phyloP scores from a whole-genome alignment of 805 yeast species.

The Yamadazyma laniorum region DNA sequence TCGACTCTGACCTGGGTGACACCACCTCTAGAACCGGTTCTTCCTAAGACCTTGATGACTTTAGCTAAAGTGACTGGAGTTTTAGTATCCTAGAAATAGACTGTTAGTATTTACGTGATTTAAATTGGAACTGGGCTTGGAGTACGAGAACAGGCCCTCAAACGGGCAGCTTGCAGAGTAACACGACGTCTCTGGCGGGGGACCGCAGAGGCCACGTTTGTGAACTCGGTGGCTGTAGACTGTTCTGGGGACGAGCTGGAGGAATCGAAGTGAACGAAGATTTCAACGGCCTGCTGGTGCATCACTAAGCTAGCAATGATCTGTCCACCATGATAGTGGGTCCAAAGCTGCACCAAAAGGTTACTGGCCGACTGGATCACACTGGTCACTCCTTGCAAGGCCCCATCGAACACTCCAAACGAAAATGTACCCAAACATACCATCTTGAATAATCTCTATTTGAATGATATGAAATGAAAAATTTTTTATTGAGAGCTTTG shows the following conservation, averaged over 20 bases:
- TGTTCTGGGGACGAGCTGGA: background rate
- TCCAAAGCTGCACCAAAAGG: background rate
- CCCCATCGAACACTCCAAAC: background rate
- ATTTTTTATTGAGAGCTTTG: background rate
- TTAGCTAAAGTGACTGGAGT: slow-evolving; percentile 99
- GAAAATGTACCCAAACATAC: slow-evolving; percentile 5
- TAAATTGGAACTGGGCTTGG: too few species aligned
- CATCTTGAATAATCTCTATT: slow-evolving; percentile 10
- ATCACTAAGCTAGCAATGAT: background rate
- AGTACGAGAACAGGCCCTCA: too few species aligned
- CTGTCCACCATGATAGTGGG: background rate
- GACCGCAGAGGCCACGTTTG: too few species aligned
- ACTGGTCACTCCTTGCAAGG: background rate
- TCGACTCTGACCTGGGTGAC: slow-evolving; percentile 51
- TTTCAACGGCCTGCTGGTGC: background rate
- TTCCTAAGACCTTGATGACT: slow-evolving; percentile 98
- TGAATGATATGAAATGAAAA: slow-evolving; percentile 10
- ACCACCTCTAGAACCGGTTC: slow-evolving; percentile 99
- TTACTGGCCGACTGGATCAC: background rate
- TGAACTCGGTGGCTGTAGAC: too few species aligned
- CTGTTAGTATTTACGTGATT: slow-evolving; percentile 16
- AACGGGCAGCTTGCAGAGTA: too few species aligned
- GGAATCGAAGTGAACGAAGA: background rate
- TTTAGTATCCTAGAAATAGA: slow-evolving; percentile 39
- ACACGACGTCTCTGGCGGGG: background rate